Evolutionary conservation across 768 basidiomycete species (phyloP).

Genomic region (Arthromyces matolae): DNA sequence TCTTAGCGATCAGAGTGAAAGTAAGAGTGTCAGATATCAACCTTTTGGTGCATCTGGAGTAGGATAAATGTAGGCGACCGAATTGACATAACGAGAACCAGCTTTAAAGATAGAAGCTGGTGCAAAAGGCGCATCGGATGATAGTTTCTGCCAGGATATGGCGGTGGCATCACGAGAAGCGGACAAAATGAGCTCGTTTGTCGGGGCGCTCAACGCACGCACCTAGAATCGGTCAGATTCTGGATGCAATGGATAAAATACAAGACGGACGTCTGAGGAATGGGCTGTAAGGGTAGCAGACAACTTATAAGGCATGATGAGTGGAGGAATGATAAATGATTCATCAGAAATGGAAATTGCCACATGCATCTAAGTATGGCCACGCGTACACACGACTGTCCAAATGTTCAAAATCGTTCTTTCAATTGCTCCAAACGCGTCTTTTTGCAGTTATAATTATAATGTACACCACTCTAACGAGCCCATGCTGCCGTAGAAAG

Average conservation of each 20-base stretch:
- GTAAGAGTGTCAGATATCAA: conserved; percentile 30
- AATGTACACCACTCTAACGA: conserved; percentile 88
- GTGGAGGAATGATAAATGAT: conserved; percentile 11
- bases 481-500: conserved; percentile 60
- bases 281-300: conserved; percentile 71
- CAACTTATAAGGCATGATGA: conserved; percentile 67
- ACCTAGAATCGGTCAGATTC: conserved; percentile 51
- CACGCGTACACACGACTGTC: conserved; percentile 4
- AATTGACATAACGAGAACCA: conserved; percentile 75
- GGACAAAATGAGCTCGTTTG: conserved; percentile 76
- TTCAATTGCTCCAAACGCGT: neutral
- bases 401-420: neutral
- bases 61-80: conserved; percentile 76
- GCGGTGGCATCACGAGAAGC: conserved; percentile 91
- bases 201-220: conserved; percentile 74
- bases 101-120: conserved; percentile 54
- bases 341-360: conserved; percentile 25
- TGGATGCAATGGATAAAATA: conserved; percentile 9
- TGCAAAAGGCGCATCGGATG: conserved; percentile 46
- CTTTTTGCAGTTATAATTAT: conserved; percentile 2
- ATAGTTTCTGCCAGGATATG: conserved; percentile 72
- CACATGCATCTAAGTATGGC: conserved; percentile 5
- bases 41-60: conserved; percentile 67
- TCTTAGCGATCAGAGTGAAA: conserved; percentile 18
- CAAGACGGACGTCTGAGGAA: conserved; percentile 63